Evolutionary conservation across 805 yeast species (phyloP).

Genomic region (Metschnikowia picachoensis): DNA sequence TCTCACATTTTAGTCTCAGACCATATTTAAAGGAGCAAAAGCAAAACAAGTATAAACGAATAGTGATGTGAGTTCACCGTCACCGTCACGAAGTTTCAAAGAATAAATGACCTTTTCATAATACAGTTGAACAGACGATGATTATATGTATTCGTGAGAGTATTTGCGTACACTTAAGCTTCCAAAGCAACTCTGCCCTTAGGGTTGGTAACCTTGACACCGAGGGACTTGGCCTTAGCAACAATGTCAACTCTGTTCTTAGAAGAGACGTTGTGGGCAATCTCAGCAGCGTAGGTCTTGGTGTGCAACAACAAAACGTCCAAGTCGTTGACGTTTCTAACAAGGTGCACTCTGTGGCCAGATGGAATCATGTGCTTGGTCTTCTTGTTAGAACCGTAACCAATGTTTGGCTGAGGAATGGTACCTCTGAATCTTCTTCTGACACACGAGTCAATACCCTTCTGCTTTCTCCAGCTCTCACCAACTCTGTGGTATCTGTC

Average conservation of each 20-base stretch:
- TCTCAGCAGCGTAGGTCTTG: conserved; percentile 99
- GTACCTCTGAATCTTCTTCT: conserved; percentile 99
- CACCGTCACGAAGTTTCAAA: no score
- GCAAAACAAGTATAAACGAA: no score
- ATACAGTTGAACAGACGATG: conserved; percentile 14
- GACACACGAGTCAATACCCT: conserved; percentile 99
- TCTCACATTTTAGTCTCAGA: no score
- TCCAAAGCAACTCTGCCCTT: conserved; percentile 97
- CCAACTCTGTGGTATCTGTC: conserved; percentile 98
- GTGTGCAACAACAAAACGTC: conserved; percentile 96
- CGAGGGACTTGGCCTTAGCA: conserved; percentile 96
- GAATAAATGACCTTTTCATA: no score
- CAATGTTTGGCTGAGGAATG: conserved; percentile 98
- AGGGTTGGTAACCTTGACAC: conserved; percentile 98
- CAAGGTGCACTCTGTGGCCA: conserved; percentile 97
- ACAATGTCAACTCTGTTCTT: conserved; percentile 96
- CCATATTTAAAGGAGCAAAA: no score
- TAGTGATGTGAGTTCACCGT: no score
- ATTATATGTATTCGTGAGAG: conserved; percentile 21
- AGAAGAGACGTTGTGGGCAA: conserved; percentile 97
- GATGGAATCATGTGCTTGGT: conserved; percentile 94
- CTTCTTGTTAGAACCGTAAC: conserved; percentile 99
- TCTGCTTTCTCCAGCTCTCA: conserved; percentile 99
- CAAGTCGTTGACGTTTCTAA: conserved; percentile 88
- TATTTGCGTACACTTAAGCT: conserved; percentile 59